Base-by-base conservation (phyloP, 441 rosid species). In the Hura crepitans region DNA sequence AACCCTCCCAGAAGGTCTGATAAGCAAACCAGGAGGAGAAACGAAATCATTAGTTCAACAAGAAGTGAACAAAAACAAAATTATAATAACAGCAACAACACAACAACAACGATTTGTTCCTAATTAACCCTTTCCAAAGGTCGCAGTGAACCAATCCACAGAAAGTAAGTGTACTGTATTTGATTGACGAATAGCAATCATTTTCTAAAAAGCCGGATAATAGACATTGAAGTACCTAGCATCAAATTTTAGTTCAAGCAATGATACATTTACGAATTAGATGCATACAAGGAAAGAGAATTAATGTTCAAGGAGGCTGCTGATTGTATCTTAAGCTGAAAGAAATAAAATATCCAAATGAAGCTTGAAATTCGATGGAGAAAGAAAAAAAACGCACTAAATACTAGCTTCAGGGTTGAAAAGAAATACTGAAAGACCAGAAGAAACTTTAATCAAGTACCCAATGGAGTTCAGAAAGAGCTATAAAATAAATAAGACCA, bases 401-500 rank as follows among this genome's bases (percentile, higher is more conserved):
- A 42, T 17, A 3, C 25, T 8, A 30, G 65, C 62, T 69, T 30
- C 25, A 22, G 31, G 22, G 20, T 63, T 62, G 46, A 65, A 58
- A 62, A 61, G 31, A 15, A 47, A 54, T 15, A 54, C 23, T 53
- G 65, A 51, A 61, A 25, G 49, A 53, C 45, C 14, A 37, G 23
- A 20, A 11, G 37, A 43, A 45, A 33, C 14, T 18, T 51, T 14
- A 59, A 54, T 62, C 25, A 57, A 65, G 64, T 49, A 59, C 15
- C 68, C 5, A 30, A 39, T 9, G 43, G 37, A 69, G 69, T 80
- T 72, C 65, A 65, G 20, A 63, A 60, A 64, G 71, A 79, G 65
- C 68, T 46, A 45, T 33, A 78, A 77, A 71, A 18, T 37, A 59
- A 58, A 70, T 1, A 58, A 35, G 75, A 60, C 72, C 62, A 68